phyloP scores from a whole-genome alignment of 129 eudicot genomes.

The Ambrosia trifida region DNA sequence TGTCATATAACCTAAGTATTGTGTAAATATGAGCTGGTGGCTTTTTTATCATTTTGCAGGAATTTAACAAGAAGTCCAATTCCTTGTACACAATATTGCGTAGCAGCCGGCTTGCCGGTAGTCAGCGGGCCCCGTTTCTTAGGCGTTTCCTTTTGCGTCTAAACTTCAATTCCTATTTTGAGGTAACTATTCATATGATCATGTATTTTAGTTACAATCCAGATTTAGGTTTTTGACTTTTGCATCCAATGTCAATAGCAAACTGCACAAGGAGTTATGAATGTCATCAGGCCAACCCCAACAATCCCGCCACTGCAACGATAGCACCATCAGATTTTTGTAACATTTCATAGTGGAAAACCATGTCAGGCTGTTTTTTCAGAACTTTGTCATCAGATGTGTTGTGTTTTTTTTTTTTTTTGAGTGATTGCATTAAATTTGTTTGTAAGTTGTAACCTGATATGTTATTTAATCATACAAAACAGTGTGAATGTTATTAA shows the following conservation, averaged over 20 bases:
- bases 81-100: conserved; percentile 95
- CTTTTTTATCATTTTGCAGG: conserved; percentile 46
- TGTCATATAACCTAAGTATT: background rate
- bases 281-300: conserved; percentile 77
- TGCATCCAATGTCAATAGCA: conserved; percentile 46
- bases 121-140: conserved; percentile 96
- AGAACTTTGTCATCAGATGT: background rate
- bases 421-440: conserved; percentile 1
- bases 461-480: background rate
- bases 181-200: conserved; percentile 49
- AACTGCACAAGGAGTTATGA: conserved; percentile 98
- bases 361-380: background rate
- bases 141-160: conserved; percentile 97
- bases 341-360: background rate
- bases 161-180: conserved; percentile 91
- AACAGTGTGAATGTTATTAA: background rate
- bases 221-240: conserved; percentile 16
- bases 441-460: conserved; percentile 4
- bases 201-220: background rate
- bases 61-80: conserved; percentile 91
- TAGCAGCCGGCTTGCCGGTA: conserved; percentile 98
- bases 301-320: conserved; percentile 55
- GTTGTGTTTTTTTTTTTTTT: too few species aligned
- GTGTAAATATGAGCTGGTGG: background rate
- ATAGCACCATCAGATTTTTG: conserved; percentile 3